These are phyloP conservation scores for Diaporthe velutina DNA, from an alignment of 2,329 filamentous ascomycete genomes.

Conservation along the genomic window DNA sequence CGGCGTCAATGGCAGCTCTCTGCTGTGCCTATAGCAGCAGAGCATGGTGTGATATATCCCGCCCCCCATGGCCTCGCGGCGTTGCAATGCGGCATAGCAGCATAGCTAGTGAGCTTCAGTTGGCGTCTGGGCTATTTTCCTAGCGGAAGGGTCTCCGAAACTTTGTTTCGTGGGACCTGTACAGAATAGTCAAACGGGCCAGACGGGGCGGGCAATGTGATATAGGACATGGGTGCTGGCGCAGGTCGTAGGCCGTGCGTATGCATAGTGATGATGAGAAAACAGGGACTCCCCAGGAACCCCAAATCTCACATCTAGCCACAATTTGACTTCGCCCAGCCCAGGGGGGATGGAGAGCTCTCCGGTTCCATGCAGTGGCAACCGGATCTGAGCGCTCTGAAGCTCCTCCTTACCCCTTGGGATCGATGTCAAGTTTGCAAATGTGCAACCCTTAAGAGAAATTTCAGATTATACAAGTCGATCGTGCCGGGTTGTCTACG, in stretches of 20 bases:
- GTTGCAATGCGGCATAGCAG: conserved; percentile 19
- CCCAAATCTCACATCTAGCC: not conserved
- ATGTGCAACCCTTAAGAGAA: not conserved
- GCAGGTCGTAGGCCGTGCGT: not conserved
- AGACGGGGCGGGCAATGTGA: not conserved
- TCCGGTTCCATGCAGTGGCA: not conserved
- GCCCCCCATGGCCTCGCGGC: not conserved
- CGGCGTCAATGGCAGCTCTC: not conserved
- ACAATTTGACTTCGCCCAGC: not conserved
- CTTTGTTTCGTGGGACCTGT: conserved; percentile 28
- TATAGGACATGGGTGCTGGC: conserved; percentile 7
- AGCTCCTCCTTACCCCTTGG: not conserved
- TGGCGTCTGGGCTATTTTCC: conserved; percentile 19
- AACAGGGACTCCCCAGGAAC: not conserved
- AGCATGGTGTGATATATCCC: conserved; percentile 15
- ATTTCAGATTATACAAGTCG: not conserved
- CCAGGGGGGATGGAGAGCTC: not conserved
- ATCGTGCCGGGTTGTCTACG: not conserved
- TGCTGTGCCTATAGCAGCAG: conserved; percentile 7
- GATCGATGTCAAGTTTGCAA: not conserved
- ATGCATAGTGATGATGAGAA: conserved; percentile 5
- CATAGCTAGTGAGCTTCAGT: conserved; percentile 26
- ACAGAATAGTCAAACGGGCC: not conserved
- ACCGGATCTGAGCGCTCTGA: not conserved
- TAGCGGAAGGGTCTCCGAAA: conserved; percentile 25